Conservation (phyloP, 306 rosid species). For the Myrica gale region DNA sequence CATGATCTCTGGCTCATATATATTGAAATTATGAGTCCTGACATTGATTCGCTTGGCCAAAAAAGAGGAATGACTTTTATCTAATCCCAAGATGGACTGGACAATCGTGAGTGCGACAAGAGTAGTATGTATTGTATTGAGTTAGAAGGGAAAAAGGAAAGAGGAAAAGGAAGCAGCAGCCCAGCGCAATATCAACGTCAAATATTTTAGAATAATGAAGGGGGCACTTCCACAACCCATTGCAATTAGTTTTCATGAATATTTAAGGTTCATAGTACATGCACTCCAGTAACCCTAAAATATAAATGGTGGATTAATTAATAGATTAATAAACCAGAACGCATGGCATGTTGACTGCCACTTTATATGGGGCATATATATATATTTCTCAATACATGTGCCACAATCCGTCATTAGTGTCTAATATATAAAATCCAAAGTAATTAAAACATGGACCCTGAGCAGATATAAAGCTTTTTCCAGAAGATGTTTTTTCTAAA, state of each 20-base stretch:
- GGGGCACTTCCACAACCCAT: too few species aligned
- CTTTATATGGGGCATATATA: neutral
- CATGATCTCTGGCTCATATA: too few species aligned
- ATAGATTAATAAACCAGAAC: neutral
- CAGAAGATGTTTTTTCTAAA: neutral
- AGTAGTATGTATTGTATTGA: too few species aligned
- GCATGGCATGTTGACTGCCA: constrained; percentile 16
- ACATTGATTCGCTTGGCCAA: too few species aligned
- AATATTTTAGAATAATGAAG: neutral
- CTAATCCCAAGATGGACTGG: too few species aligned
- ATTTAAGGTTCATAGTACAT: neutral
- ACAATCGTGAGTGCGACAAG: too few species aligned
- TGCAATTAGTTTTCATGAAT: too few species aligned
- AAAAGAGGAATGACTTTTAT: too few species aligned
- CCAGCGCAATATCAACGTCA: constrained; percentile 14
- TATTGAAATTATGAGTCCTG: too few species aligned
- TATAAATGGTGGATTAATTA: neutral
- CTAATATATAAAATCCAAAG: neutral
- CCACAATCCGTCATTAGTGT: constrained; percentile 16
- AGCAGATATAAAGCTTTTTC: neutral
- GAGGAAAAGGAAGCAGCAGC: too few species aligned
- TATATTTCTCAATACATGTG: constrained; percentile 12
- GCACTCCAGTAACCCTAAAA: constrained; percentile 13
- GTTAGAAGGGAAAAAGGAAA: too few species aligned
- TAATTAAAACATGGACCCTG: neutral